Conservation (phyloP, 148 eudicot genomes). For the Beta vulgaris region DNA sequence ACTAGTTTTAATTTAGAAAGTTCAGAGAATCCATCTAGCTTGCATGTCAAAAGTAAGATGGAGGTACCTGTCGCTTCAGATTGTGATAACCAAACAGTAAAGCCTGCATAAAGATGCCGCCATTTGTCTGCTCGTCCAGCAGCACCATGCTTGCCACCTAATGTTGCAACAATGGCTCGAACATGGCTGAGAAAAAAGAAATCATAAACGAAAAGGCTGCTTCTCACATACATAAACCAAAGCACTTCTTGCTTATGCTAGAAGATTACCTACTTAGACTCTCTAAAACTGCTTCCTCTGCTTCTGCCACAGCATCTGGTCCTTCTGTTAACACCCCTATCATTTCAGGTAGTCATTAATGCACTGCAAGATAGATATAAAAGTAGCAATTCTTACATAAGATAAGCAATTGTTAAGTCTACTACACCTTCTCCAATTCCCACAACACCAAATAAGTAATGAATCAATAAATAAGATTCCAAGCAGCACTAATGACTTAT, state of each 20-base stretch:
- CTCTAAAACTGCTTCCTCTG: too few relatives aligned
- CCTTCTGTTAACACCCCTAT: conserved; percentile 72
- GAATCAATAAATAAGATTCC: too few relatives aligned
- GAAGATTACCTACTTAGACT: too few relatives aligned
- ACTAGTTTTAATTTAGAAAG: too few relatives aligned
- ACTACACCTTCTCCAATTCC: background rate
- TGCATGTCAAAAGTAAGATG: too few relatives aligned
- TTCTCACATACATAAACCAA: background rate
- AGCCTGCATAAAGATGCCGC: too few relatives aligned
- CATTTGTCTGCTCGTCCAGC: too few relatives aligned
- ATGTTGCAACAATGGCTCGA: too few relatives aligned
- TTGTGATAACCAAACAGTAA: conserved; percentile 77
- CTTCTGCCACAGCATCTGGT: conserved; percentile 60
- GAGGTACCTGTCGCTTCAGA: conserved; percentile 62
- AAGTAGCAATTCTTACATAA: background rate
- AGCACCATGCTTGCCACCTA: too few relatives aligned
- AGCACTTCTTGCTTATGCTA: background rate
- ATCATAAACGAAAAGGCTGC: conserved; percentile 1
- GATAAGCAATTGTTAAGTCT: background rate
- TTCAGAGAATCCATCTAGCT: too few relatives aligned
- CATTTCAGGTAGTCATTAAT: background rate
- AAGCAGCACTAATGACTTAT: too few relatives aligned
- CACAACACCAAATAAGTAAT: background rate
- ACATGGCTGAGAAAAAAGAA: conserved; percentile 55
- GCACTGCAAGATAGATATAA: background rate